Evolutionary conservation across 257 asterid species (phyloP), one percentile per base, ranked within the genome.

Genomic region (Solanum sejunctum): DNA sequence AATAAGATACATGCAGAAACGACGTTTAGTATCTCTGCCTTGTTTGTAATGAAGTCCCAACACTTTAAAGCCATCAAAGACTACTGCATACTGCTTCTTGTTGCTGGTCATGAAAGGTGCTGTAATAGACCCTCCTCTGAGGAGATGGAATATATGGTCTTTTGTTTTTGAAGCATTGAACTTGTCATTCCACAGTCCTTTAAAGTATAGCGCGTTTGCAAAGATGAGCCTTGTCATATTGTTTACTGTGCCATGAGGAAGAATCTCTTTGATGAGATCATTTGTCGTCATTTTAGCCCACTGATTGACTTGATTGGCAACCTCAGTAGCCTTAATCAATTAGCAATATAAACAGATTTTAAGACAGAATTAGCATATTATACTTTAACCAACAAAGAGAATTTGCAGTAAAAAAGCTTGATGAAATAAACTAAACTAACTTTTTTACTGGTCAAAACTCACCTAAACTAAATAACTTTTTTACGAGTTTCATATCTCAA

Each of bases 161-260:
- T 81, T 80, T 26, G 88, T 85, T 43, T 72, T 13, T 16, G 86
- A 85, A 58, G 89, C 82, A 23, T 89, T 80, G 41, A 87, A 89
- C 84, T 87, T 88, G 18, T 84, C 64, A 9, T 83, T 66, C 92
- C 89, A 84, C 10, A 45, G 82, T 78, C 88, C 90, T 86, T 89
- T 86, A 12, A 86, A 88, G 71, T 86, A 88, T 16, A 89, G 17
- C 10, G 89, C 92, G 80, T 88, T 86, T 21, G 86, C 89, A 16
- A 89, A 71, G n/a, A 89, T 20, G 26, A 89, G 86, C 63, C 88
- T 84, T 17, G 90, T 84, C 61, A 26, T 17, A 61, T 32, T 17
- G 83, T 83, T 64, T 0, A 86, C 71, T 1, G 89, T 47, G 13
- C 61, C 87, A 60, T 70, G 28, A 55, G 89, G 89, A 56, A 87